Evolutionary conservation across 1,284 basidiomycete genomes (phyloP), one percentile per base, ranked within the genome.

Genomic region (Ganoderma sp.): DNA sequence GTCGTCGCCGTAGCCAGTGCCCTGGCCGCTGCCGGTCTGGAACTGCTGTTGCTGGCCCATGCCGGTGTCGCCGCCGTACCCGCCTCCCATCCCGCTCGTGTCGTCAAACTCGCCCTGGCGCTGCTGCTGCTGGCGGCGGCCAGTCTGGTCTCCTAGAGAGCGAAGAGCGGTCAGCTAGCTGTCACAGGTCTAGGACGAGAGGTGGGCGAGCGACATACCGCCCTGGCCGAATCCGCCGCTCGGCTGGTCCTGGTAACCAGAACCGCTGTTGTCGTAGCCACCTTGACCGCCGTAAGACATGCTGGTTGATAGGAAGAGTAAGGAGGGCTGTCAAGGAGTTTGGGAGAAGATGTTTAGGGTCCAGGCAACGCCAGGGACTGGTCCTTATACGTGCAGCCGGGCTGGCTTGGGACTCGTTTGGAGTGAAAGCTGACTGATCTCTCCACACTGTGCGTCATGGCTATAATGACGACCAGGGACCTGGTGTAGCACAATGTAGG

Each of bases 1-100:
- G 67, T 74, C 70, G 19, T 74, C 74, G 50, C 73, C 73, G 62
- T 69, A 67, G 67, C 70, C 73, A 25, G 68, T 72, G 25, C 66
- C 70, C 12, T 28, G 64, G 28, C 68, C 68, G 8, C 67, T 68
- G 41, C 39, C 17, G 41, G 39, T 42, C 39, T 43, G 37, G 41
- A 17, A 60, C 41, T 60, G 48, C 48, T 52, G 58, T 25, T 60
- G 41, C 37, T 42, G 22, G 39, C 58, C 39, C 37, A 43, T 25
- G 41, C 43, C 43, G 19, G 58, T 41, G 41, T 60, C 58, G 41
- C 22, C 57, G n/a, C n/a, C 58, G 39, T 22, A 39, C 43, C 60
- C 60, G 28, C 25, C 59, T 32, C 42, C 61, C 64, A n/a, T 62
- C 34, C 60, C 45, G 42, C 56, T 63, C 34, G 37, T 14, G 19